Percentiles rank a stretch among this genome's conserved stretches.
These are phyloP conservation scores for Oryza glaberrima DNA, from an alignment of 176 grass and related monocot species.

Conservation along the genomic window DNA sequence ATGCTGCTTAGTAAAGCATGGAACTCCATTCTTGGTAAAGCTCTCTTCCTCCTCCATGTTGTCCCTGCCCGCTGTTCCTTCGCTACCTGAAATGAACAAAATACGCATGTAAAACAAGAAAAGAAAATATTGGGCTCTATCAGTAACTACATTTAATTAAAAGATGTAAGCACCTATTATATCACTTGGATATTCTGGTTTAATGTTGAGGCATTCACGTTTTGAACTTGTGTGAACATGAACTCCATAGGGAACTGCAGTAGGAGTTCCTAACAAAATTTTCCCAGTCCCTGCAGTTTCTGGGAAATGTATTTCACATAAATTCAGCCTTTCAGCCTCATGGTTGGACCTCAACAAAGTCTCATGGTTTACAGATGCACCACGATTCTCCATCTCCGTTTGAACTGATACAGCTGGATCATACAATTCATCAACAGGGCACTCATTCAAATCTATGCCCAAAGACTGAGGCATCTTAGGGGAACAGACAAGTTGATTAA, in stretches of 20 bases:
- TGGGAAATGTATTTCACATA: slow-evolving; percentile 32
- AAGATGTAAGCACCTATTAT: slow-evolving; percentile 51
- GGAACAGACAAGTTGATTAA: slow-evolving; percentile 37
- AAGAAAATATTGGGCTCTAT: slow-evolving; percentile 20
- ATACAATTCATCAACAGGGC: slow-evolving; percentile 58
- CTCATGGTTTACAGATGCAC: slow-evolving; percentile 36
- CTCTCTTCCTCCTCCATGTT: slow-evolving; percentile 29
- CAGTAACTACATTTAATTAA: slow-evolving; percentile 16
- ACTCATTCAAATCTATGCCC: slow-evolving; percentile 69
- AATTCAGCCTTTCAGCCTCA: slow-evolving; percentile 35
- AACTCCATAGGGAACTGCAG: slow-evolving; percentile 24
- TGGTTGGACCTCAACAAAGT: slow-evolving; percentile 29
- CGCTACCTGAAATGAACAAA: slow-evolving; percentile 47
- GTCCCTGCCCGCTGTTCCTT: slow-evolving; percentile 22
- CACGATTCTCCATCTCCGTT: slow-evolving; percentile 41
- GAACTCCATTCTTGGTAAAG: slow-evolving; percentile 23
- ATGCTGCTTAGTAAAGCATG: slow-evolving; percentile 13
- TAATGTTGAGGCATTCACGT: slow-evolving; percentile 22
- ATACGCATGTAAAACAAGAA: slow-evolving; percentile 22
- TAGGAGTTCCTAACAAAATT: slow-evolving; percentile 20
- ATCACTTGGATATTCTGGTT: slow-evolving; percentile 34
- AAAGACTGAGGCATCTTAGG: slow-evolving; percentile 55
- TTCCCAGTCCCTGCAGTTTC: slow-evolving; percentile 15
- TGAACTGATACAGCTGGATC: slow-evolving; percentile 34
- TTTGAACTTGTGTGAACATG: slow-evolving; percentile 15